Evolutionary conservation across 805 yeast species (phyloP).

Genomic region (Teunomyces cretensis): DNA sequence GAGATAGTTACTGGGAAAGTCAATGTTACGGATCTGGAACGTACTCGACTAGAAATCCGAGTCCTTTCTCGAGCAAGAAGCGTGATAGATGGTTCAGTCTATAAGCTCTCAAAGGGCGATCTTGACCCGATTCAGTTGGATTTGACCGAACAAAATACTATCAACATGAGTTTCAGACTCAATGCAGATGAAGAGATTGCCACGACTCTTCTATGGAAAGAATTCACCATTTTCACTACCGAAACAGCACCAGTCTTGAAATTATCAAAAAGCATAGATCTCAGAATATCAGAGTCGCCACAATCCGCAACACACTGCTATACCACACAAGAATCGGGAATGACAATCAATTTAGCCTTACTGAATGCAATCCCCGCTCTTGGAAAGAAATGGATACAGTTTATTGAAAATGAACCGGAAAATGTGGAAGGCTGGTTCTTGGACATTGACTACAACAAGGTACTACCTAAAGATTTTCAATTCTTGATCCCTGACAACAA

Average conservation of each 20-base stretch:
- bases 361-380: slow-evolving; percentile 31
- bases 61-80: slow-evolving; percentile 32
- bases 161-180: slow-evolving; percentile 10
- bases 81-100: slow-evolving; percentile 24
- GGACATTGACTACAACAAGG: slow-evolving; percentile 11
- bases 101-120: slow-evolving; percentile 17
- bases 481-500: slow-evolving; percentile 13
- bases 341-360: slow-evolving; percentile 21
- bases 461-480: slow-evolving; percentile 12
- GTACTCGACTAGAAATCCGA: slow-evolving; percentile 13
- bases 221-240: slow-evolving; percentile 8
- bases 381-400: slow-evolving; percentile 22
- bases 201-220: slow-evolving; percentile 9
- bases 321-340: slow-evolving; percentile 13
- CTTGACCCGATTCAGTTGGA: slow-evolving; percentile 7
- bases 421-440: slow-evolving; percentile 23
- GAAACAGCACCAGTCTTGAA: slow-evolving; percentile 1
- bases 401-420: slow-evolving; percentile 10
- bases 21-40: neutral
- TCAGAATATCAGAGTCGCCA: slow-evolving; percentile 18
- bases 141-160: slow-evolving; percentile 10
- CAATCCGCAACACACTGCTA: slow-evolving; percentile 23
- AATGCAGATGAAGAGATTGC: slow-evolving; percentile 7
- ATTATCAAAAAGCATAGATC: slow-evolving; percentile 15
- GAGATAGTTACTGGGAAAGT: slow-evolving; percentile 16